Percentiles rank a stretch among this genome's conserved stretches.
phyloP scores from a whole-genome alignment of 2,329 filamentous ascomycete genomes.

The Emmonsiellopsis sp. region DNA sequence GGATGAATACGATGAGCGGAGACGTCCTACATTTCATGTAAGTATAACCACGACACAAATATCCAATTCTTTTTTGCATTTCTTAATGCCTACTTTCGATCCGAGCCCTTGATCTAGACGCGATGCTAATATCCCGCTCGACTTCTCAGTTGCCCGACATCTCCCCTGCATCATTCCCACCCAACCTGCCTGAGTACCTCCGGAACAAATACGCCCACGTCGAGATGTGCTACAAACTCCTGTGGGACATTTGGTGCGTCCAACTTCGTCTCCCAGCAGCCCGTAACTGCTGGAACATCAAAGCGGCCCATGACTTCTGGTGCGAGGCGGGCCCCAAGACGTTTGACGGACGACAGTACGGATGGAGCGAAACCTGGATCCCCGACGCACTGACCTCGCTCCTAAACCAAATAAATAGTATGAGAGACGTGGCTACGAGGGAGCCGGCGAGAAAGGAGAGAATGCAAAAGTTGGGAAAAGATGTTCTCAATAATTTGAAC shows the following conservation, averaged over 20 bases:
- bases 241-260: constrained; percentile 14
- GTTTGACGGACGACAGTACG: constrained; percentile 10
- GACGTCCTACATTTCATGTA: too few species aligned
- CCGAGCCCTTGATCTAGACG: too few species aligned
- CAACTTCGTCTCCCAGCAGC: constrained; percentile 10
- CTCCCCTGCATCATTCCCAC: too few species aligned
- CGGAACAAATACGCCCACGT: constrained; percentile 8
- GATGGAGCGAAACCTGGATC: constrained; percentile 12
- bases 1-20: too few species aligned
- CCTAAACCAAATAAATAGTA: not conserved
- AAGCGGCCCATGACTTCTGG: constrained; percentile 14
- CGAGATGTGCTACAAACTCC: constrained; percentile 7
- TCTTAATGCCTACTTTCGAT: too few species aligned
- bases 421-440: not conserved
- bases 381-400: constrained; percentile 4
- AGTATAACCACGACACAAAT: too few species aligned
- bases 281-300: constrained; percentile 11
- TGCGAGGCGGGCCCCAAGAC: constrained; percentile 6
- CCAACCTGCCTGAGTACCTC: too few species aligned
- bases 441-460: not conserved
- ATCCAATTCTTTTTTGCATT: too few species aligned
- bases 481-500: not conserved
- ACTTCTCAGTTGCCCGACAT: too few species aligned
- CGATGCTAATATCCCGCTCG: too few species aligned
- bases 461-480: not conserved